Base-by-base conservation (phyloP, 2,329 filamentous ascomycete species). In the Aspergillus unguis region DNA sequence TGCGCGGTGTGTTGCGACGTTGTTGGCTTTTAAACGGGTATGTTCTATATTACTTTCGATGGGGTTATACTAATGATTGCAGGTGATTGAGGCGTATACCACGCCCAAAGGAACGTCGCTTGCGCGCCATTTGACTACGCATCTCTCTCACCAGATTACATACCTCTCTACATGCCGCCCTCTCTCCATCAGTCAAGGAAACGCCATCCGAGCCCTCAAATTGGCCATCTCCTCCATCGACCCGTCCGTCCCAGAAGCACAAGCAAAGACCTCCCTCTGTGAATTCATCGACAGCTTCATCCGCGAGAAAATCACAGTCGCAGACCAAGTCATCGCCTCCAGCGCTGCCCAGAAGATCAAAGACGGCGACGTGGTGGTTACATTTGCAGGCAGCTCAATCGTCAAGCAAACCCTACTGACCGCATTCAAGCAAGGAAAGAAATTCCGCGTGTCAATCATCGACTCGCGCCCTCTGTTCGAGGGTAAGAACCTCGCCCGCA, bases 101-200 rank as follows among this genome's bases (percentile, higher is more conserved):
- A 97, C 92, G 1, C 94, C 94, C 4, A 79, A 85, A 27, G 87
- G 88, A 37, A 91, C 86, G 53, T 92, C 91, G 37, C 82, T 99
- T 38, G 88, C 91, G 23, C 86, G 94, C 32, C 92, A 99, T 75
- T 85, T 99, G 63, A 94, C 90, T 31, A 88, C 89, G 8, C 90
- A 97, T 71, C 84, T 99, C 54, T 94, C 91, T 65, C 90, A 92
- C 35, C 94, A 99, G 73, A 96, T 99, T 66, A 91, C 95, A 59
- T 96, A 95, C 67, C 82, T 99, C 55, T 89, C 90, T 55, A 90
- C 90, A 61, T 96, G 92, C 67, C 86, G 94, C n/a, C 92, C 94
- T 32, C 88, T 99, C 74, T 95, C 90, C 60, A 94, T 96, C 72
- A 90, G 90, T 57, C 96, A 97, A 86, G 94, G 94, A 55, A 99